phyloP scores from a whole-genome alignment of 345 rosid genomes.

The Orychophragmus violaceus region DNA sequence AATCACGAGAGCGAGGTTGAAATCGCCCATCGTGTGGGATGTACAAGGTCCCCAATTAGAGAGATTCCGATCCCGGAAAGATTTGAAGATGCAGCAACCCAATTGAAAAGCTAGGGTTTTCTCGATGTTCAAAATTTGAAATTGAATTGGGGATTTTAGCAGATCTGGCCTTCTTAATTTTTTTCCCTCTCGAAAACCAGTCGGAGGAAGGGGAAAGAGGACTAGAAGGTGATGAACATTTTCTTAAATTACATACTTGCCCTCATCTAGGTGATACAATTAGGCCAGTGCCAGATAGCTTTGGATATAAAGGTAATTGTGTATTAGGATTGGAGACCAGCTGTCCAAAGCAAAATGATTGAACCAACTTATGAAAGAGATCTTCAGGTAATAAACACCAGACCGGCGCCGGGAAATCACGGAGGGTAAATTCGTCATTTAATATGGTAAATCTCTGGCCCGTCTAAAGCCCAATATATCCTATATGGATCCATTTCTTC shows the following conservation, averaged over 20 bases:
- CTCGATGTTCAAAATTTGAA: neutral
- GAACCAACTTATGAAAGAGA: neutral
- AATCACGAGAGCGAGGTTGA: constrained; percentile 97
- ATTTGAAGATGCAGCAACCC: neutral
- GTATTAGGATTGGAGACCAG: neutral
- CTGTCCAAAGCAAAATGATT: constrained; percentile 17
- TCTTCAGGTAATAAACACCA: neutral
- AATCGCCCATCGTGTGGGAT: constrained; percentile 73
- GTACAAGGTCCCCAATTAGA: constrained; percentile 11
- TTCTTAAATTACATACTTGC: neutral
- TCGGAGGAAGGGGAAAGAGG: constrained; percentile 10
- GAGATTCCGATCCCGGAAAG: constrained; percentile 18
- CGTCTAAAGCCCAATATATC: constrained; percentile 88
- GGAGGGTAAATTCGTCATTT: constrained; percentile 51
- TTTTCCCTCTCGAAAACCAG: constrained; percentile 20
- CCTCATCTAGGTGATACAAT: neutral
- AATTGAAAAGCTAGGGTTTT: constrained; percentile 22
- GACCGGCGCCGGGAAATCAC: constrained; percentile 51
- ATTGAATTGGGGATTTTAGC: constrained; percentile 18
- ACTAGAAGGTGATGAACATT: constrained; percentile 29
- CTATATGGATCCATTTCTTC: constrained; percentile 93
- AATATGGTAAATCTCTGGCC: constrained; percentile 75
- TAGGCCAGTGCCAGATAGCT: neutral
- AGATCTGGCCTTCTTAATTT: constrained; percentile 31
- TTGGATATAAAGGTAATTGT: constrained; percentile 15